Evolutionary conservation across 2,329 filamentous ascomycete species (phyloP), one percentile per base, ranked within the genome.

Genomic region (Penicillium occitanis): DNA sequence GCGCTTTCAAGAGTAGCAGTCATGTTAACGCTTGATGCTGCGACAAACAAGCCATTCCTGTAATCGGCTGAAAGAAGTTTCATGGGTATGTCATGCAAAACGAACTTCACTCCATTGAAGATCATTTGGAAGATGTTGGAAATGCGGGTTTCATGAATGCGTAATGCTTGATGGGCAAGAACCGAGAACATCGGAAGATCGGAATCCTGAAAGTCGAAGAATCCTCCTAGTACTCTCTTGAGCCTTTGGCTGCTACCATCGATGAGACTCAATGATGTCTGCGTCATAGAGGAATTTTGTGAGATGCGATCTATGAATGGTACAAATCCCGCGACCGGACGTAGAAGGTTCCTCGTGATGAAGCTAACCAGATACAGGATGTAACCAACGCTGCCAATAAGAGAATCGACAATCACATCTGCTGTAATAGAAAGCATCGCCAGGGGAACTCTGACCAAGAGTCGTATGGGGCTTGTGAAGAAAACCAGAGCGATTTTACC

Each of bases 401-500:
- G 84, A 4, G 87, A 79, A 74, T 98, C 94, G 68, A 96, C 90
- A 35, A 93, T 77, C 53, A 96, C 83, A 72, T 93, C 93, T n/a
- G 91, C 90, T 48, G 89, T 76, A 64, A 88, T 86, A 51, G 93
- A 91, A 10, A 93, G 75, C 48, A 93, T 83, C 58, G 88, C 87
- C 25, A 96, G 81, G 3, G 94, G 88, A 14, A 92, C 85, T 75
- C 87, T 88, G 68, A 90, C 74, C 61, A 88, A 75, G 35, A 88
- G 81, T n/a, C 84, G 81, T 44, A 92, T 81, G 1, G 94, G 94
- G 70, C 93, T 92, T 13, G 91, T 92, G 28, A 94, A 76, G 60
- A 93, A 82, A 75, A 94, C 89, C 51, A 98, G 84, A 4, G 91
- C 88, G 30, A 96, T 82, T 70, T 96, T 93, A 14, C 95, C 95